Base-by-base conservation (phyloP, 495 filamentous ascomycete genomes). In the Emericellopsis terricola region DNA sequence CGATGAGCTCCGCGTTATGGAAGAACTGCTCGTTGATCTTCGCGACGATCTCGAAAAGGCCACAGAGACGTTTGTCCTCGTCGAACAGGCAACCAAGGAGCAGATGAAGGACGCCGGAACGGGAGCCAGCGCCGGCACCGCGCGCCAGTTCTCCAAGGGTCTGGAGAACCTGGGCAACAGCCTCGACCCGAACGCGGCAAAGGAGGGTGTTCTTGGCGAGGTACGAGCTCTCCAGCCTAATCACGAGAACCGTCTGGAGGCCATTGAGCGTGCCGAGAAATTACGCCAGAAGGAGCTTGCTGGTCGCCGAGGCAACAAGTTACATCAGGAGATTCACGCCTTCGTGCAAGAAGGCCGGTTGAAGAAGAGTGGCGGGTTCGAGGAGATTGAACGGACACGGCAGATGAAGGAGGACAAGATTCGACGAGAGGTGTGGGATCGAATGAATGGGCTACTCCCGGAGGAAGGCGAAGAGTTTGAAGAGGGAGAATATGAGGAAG, bases 1-100 rank as follows among this genome's bases (percentile, higher is more conserved):
- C 45, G 87, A 96, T 47, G 73, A 92, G 46, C 68, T 96, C 34
- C 89, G 81, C 13, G 76, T 94, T 61, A 82, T 91, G 55, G 89
- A 99, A 53, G 89, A 93, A 28, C 68, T 96, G 15, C 79, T 81
- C 37, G 72, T 83, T 8, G 89, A 99, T 58, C 55, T 99, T 30
- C 72, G 91, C 41, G 85, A 94, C 40, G 89, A 99, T 56, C 61
- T 99, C 20, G 89, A 94, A 49, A 93, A 94, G 51, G 84, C 85
- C 11, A 70, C 74, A 1, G 75, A 87, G 52, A 96, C 86, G 0
- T 94, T 99, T 51, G 75, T 78, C 15, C 68, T 99, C 3, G 87
- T 99, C 7, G 91, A 96, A 52, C 77, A 96, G 55, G 89, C 89
- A 4, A 93, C 86, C 5, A 89, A 89, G 55, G 82, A 96, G 55